phyloP scores from a whole-genome alignment of 495 filamentous ascomycete genomes.

The Penicillium taxi region DNA sequence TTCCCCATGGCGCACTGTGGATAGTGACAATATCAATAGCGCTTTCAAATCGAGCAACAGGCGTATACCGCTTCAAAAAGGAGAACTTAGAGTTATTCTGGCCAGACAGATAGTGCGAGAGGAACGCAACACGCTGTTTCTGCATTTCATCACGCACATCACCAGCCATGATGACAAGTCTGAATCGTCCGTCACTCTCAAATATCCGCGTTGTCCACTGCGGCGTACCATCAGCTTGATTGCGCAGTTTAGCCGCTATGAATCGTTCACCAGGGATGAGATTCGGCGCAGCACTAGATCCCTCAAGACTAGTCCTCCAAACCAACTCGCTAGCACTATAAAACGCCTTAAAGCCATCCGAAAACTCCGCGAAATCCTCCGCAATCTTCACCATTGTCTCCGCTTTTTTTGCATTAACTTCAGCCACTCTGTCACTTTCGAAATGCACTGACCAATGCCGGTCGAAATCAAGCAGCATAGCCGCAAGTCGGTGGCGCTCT shows the following conservation, averaged over 20 bases:
- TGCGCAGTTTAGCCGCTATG: slow-evolving; percentile 45
- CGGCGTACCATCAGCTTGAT: slow-evolving; percentile 45
- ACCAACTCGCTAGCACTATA: slow-evolving; percentile 29
- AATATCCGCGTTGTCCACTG: slow-evolving; percentile 40
- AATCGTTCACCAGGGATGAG: slow-evolving; percentile 45
- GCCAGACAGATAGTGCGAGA: slow-evolving; percentile 35
- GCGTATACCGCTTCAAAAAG: slow-evolving; percentile 31
- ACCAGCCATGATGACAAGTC: slow-evolving; percentile 56
- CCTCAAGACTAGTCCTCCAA: slow-evolving; percentile 13
- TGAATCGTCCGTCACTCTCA: slow-evolving; percentile 48
- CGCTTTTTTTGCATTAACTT: slow-evolving; percentile 6
- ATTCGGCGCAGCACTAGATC: slow-evolving; percentile 18
- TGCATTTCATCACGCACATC: slow-evolving; percentile 41
- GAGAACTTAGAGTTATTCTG: background rate
- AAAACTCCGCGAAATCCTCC: slow-evolving; percentile 23
- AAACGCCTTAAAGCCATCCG: slow-evolving; percentile 30
- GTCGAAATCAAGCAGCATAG: slow-evolving; percentile 67
- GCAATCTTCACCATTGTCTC: slow-evolving; percentile 23
- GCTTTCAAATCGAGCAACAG: slow-evolving; percentile 26
- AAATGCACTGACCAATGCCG: slow-evolving; percentile 20
- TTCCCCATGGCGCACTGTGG: slow-evolving; percentile 43
- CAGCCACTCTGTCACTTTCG: background rate
- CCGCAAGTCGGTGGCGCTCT: slow-evolving; percentile 62
- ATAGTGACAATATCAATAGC: slow-evolving; percentile 51
- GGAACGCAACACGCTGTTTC: slow-evolving; percentile 33